These are phyloP conservation scores for Aspergillus fumigatiaffinis DNA, from an alignment of 2,329 filamentous ascomycete species.

Conservation along the genomic window DNA sequence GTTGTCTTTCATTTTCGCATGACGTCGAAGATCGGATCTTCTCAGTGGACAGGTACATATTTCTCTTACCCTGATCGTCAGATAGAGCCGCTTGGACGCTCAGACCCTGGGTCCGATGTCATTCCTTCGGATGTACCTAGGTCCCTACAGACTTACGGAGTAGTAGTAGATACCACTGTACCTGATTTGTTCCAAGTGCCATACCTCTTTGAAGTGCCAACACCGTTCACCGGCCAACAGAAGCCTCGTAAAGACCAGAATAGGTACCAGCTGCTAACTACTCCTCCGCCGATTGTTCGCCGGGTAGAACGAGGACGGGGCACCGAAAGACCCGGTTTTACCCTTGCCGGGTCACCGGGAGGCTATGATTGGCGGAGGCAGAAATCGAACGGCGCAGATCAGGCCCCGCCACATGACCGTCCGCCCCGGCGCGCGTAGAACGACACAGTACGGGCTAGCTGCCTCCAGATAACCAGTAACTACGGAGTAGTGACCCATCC, in stretches of 20 bases:
- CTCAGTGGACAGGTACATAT: neutral
- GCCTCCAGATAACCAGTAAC: neutral
- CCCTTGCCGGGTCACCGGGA: neutral
- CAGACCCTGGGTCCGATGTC: neutral
- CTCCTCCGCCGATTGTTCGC: neutral
- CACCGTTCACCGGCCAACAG: neutral
- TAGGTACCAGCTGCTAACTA: too few species aligned
- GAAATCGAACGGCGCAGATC: neutral
- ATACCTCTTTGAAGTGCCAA: neutral
- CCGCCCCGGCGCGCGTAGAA: neutral
- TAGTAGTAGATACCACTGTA: neutral
- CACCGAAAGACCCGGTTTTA: neutral
- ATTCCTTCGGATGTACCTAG: too few species aligned
- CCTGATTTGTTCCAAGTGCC: neutral
- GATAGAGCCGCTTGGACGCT: neutral
- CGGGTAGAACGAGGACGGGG: neutral
- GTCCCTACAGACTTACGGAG: too few species aligned
- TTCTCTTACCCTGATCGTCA: neutral
- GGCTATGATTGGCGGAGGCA: neutral
- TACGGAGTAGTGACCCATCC: neutral
- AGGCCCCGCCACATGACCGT: neutral
- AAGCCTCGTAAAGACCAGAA: neutral
- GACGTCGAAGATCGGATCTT: neutral
- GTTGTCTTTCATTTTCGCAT: neutral
- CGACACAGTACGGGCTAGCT: neutral